phyloP scores from a whole-genome alignment of 2,329 filamentous ascomycete species.

The Nothopassalora personata region DNA sequence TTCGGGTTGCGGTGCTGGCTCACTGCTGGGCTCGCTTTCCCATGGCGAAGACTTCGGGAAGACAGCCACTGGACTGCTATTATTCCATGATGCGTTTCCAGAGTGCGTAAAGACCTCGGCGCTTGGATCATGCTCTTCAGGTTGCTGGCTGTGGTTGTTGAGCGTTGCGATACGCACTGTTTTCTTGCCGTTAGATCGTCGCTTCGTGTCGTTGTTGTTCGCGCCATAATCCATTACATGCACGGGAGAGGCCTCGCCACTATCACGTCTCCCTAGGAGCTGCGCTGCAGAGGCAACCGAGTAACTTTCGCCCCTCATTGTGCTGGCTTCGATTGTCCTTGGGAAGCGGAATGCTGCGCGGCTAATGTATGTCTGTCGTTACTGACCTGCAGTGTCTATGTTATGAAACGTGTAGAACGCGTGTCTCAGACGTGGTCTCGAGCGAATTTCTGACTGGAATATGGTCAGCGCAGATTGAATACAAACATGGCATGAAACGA shows the following conservation, averaged over 20 bases:
- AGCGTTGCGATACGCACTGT: conserved; percentile 15
- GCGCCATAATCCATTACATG: conserved; percentile 5
- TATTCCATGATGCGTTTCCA: conserved; percentile 11
- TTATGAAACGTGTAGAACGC: not conserved
- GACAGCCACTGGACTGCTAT: conserved; percentile 5
- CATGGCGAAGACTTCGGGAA: conserved; percentile 7
- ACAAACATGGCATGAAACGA: not conserved
- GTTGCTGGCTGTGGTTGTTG: conserved; percentile 3
- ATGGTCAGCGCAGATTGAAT: not conserved
- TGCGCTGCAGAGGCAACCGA: conserved; percentile 5
- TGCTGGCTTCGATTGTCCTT: not conserved
- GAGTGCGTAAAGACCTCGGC: conserved; percentile 19
- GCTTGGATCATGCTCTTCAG: conserved; percentile 3
- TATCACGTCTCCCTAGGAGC: not conserved
- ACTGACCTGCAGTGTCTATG: conserved; percentile 18
- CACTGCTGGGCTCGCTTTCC: not conserved
- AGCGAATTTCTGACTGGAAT: conserved; percentile 1
- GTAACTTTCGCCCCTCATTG: conserved; percentile 3
- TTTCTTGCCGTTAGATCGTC: conserved; percentile 4
- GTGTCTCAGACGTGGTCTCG: conserved; percentile 16
- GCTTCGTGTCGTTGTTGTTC: conserved; percentile 4
- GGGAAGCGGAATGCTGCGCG: conserved; percentile 6
- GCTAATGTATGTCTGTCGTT: conserved; percentile 3
- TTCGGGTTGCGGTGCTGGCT: not conserved
- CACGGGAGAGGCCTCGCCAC: not conserved